phyloP scores from a whole-genome alignment of 1,284 basidiomycete genomes.

The Moesziomyces sp. region DNA sequence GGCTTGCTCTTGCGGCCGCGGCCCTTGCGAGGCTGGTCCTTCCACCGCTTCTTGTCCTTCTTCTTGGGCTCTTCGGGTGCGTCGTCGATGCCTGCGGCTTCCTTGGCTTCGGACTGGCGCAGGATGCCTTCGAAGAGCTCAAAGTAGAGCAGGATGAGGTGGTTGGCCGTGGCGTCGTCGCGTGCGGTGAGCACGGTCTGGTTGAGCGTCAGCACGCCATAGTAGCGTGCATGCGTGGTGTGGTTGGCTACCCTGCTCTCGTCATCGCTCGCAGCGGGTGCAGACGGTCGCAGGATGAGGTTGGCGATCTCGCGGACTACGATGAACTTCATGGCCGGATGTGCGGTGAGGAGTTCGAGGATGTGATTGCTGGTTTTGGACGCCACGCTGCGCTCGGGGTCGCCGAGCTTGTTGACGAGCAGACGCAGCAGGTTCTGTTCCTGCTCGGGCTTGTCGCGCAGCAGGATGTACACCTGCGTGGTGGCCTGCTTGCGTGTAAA shows the following conservation, averaged over 20 bases:
- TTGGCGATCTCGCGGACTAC: slow-evolving; percentile 87
- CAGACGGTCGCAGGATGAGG: slow-evolving; percentile 75
- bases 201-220: slow-evolving; percentile 91
- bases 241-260: slow-evolving; percentile 29
- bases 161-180: slow-evolving; percentile 78
- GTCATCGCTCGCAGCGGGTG: slow-evolving; percentile 11
- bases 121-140: slow-evolving; percentile 84
- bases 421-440: slow-evolving; percentile 93
- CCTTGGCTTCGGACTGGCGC: slow-evolving; percentile 63
- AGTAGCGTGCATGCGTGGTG: slow-evolving; percentile 81
- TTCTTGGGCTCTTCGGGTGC: slow-evolving; percentile 41
- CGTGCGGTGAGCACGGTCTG: slow-evolving; percentile 83
- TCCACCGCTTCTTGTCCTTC: slow-evolving; percentile 69
- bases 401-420: slow-evolving; percentile 86
- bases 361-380: slow-evolving; percentile 90
- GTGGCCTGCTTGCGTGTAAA: slow-evolving; percentile 88
- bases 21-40: slow-evolving; percentile 66
- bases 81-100: slow-evolving; percentile 53
- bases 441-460: slow-evolving; percentile 92
- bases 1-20: slow-evolving; percentile 47
- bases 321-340: slow-evolving; percentile 93
- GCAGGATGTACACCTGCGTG: slow-evolving; percentile 76
- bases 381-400: slow-evolving; percentile 86
- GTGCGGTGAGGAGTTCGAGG: slow-evolving; percentile 86
- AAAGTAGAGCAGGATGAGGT: slow-evolving; percentile 91